Base-by-base conservation (phyloP, 345 rosid genomes). In the Eucalyptus decipiens region DNA sequence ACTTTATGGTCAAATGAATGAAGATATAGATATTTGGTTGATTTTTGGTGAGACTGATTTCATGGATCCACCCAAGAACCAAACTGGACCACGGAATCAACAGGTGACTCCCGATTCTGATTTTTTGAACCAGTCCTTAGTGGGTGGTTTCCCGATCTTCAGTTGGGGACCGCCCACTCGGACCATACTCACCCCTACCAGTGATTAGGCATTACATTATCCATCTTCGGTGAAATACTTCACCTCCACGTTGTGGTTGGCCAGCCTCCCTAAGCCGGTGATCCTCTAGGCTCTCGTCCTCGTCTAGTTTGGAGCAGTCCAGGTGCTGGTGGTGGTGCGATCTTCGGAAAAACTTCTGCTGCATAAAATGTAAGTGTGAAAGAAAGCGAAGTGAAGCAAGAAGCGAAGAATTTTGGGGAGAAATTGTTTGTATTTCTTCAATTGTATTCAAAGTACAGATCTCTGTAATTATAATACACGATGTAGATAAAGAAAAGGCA, bases 281-380 rank as follows among this genome's bases (percentile, higher is more conserved):
- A 93, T 97, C 98, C 91, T 96, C 99, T 86, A 95, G 94, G 72
- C 95, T 94, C 92, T 93, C 98, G 65, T 98, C 96, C 1, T 94
- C 92, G 54, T 97, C 99, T 88, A 97, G 97, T 93, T 95, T 96
- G 69, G 96, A 86, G 92, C 95, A 97, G 93, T 97, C 98, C 47
- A 94, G 90, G 92, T 96, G 95, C 90, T 91, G 92, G 62, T 56
- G 62, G 13, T 10, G 62, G 62, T 52, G 91, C 92, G 91, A 92
- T 97, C 99, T 95, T 97, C 24, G 95, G 94, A 56, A 56, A 90
- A 97, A 95, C 93, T 96, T 97, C 90, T 95, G 99, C 85, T 97
- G 97, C 97, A 95, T 97, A 56, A 56, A 51, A 96, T 88, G 89
- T 91, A 90, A 45, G 47, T 45, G 47, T 48, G 49, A 48, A 48